Conservation (phyloP, 2,329 filamentous ascomycete species). For the Colletotrichum sp. region DNA sequence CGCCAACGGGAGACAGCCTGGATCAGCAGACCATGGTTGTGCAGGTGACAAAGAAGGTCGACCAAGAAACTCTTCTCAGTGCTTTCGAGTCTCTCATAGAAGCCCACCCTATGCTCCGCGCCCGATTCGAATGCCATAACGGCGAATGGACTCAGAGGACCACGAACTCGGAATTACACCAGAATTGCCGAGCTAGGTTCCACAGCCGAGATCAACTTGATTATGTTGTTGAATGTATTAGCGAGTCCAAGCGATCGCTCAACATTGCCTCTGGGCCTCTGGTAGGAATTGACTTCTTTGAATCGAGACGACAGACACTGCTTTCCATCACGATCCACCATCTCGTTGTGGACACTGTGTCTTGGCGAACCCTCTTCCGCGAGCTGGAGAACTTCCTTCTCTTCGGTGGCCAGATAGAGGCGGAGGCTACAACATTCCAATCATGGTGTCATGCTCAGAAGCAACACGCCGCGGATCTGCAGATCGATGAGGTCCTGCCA, state of each 20-base stretch:
- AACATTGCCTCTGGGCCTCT: neutral
- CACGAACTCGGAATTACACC: neutral
- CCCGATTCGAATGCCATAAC: neutral
- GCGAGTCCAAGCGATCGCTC: neutral
- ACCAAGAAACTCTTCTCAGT: neutral
- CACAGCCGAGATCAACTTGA: neutral
- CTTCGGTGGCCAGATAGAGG: neutral
- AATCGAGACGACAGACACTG: slow-evolving; percentile 18
- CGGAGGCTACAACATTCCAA: neutral
- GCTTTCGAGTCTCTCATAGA: neutral
- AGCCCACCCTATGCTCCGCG: neutral
- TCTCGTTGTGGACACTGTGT: slow-evolving; percentile 48
- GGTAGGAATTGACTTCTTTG: neutral
- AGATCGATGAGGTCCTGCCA: neutral
- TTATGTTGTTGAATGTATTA: neutral
- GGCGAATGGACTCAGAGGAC: slow-evolving; percentile 1
- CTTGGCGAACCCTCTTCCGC: slow-evolving; percentile 48
- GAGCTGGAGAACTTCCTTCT: slow-evolving; percentile 45
- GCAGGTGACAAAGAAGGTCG: neutral
- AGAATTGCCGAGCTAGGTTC: neutral
- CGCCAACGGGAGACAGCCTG: neutral
- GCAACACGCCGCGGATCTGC: neutral
- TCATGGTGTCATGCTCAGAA: neutral
- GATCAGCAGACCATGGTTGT: slow-evolving; percentile 9
- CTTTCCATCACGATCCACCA: slow-evolving; percentile 40